Evolutionary conservation across 805 yeast species (phyloP), one percentile per base, ranked within the genome.

Genomic region (Saccharomycopsis amapae): DNA sequence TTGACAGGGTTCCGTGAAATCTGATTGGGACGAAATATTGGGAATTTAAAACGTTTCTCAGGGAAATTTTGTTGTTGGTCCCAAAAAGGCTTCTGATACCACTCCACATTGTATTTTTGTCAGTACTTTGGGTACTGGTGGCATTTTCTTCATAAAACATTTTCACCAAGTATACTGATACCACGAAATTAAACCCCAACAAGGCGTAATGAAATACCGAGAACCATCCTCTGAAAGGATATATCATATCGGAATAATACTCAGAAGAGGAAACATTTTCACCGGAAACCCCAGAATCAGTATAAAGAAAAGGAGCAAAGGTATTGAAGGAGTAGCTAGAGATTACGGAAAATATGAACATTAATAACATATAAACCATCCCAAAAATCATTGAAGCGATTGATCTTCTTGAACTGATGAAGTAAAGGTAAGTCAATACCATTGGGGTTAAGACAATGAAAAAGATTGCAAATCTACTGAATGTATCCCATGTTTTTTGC

Each of bases 131-230:
- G 18, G 10, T 28, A n/a, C 32, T n/a, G 32, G 13, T 28, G 13
- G n/a, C 32, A n/a, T 28, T 12, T 10, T 33, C 19, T 22, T 19
- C 25, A 20, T 35, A 35, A 18, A 22, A 20, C 5, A 19, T 26
- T 13, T 17, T 17, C 31, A 42, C 19, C 19, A 42, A 18, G 19
- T 35, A 26, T 7, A 42, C 23, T 20, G 36, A 42, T 10, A 35
- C 12, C 18, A 36, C 25, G 23, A 42, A 42, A 36, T 35, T 38
- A 19, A 20, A 13, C 24, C 35, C 18, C n/a, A 42, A n/a, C 26
- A 42, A 28, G 4, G 25, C 15, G 20, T 42, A 42, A 26, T 42
- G 46, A 28, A 42, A 23, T 9, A 42, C 25, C 23, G 41, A 22
- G 15, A 42, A 42, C 46, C 46, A 42, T 15, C 23, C 32, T 26